These are phyloP conservation scores for Schrenkiella parvula DNA, from an alignment of 345 rosid species.

Conservation along the genomic window DNA sequence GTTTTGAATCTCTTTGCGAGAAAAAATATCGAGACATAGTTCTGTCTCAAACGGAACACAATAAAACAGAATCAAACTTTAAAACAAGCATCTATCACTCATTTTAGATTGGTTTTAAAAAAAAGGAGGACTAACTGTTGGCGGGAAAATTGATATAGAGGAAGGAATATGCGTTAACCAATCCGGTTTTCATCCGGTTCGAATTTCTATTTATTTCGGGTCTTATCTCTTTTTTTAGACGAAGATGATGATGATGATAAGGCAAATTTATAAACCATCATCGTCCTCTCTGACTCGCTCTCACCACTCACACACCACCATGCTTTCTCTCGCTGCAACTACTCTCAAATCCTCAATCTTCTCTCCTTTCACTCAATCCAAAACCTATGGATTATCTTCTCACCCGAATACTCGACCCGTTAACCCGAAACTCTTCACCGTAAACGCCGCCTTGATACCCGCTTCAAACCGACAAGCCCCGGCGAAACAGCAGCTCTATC, in stretches of 20 bases:
- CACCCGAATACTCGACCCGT: not conserved
- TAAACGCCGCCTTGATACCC: constrained; percentile 40
- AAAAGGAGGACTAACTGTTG: not conserved
- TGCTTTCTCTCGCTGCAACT: constrained; percentile 31
- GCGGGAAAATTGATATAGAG: not conserved
- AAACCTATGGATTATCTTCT: constrained; percentile 15
- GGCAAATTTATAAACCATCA: not conserved
- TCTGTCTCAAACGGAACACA: too few species aligned
- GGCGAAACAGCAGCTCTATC: constrained; percentile 48
- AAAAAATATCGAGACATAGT: too few species aligned
- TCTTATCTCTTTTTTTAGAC: not conserved
- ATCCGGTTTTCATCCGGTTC: constrained; percentile 20
- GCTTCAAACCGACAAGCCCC: constrained; percentile 30
- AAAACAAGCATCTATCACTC: not conserved
- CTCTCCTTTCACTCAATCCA: not conserved
- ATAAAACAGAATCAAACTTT: too few species aligned
- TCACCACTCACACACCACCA: constrained; percentile 37
- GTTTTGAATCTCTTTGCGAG: too few species aligned
- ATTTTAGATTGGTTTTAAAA: not conserved
- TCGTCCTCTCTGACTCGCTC: constrained; percentile 8
- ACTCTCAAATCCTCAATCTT: constrained; percentile 22
- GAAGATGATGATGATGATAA: not conserved
- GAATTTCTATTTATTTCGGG: not conserved
- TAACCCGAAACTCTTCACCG: constrained; percentile 19
- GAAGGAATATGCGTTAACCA: constrained; percentile 4